Evolutionary conservation across 164 flowering plant genomes (phyloP), one percentile per base, ranked within the genome.

Genomic region (Annona squamosa): DNA sequence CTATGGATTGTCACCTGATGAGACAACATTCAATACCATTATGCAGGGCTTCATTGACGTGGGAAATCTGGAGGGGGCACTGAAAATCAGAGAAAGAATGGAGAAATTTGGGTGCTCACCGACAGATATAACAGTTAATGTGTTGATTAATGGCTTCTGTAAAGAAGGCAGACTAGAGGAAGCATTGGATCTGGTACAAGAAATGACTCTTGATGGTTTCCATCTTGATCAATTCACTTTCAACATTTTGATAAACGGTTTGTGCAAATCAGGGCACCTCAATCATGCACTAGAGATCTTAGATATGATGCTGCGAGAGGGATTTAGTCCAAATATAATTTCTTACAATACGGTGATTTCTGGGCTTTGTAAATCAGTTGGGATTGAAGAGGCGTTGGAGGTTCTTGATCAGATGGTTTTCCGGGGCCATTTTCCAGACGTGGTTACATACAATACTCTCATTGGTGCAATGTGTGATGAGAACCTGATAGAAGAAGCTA

Each of bases 41-140:
- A 26, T 26, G 37, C 37, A 26, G 37, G 37, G 37, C 37, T 26
- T 26, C 37, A 26, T 26, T 26, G 37, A 26, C 1, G 37, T 26
- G 37, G 37, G 37, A 26, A 26, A 26, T 26, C 66, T 85, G 65
- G 84, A 74, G 48, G 71, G 74, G 71, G 92, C 89, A 2, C 66
- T 82, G 78, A 70, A 76, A 2, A 69, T 88, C 85, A 85, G 90
- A 69, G 89, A 82, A 69, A 89, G 85, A 83, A 90, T 89, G 93
- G 76, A 1, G 4, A 73, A 18, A 4, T 84, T 75, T 65, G 84
- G 86, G 47, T 67, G 87, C 45, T 10, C 12, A 48, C 88, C 90
- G 0, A 77, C 80, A 83, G 82, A 16, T 56, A 82, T 82, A 46
- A 87, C 94, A 3, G 87, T 87, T 63, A 87, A 84, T 76, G 83